A percentile compares a stretch with the other conserved stretches of the same genome.
phyloP scores from a whole-genome alignment of 106 monocot species.

The Phalaenopsis aphrodite region DNA sequence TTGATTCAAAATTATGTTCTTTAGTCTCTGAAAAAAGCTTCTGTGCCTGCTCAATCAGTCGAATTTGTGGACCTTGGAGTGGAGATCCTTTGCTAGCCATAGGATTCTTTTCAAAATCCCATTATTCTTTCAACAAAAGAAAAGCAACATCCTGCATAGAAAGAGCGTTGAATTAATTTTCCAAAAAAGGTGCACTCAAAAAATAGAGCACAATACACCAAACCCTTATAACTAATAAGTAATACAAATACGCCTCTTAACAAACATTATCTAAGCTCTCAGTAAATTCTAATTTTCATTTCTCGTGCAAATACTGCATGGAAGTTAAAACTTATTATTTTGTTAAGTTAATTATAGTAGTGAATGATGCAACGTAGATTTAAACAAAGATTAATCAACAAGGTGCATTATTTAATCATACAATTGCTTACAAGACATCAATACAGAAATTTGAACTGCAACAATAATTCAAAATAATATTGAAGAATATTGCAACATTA shows the following conservation, averaged over 20 bases:
- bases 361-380: background rate
- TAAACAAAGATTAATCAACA: background rate
- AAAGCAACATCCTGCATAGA: slow-evolving; percentile 73
- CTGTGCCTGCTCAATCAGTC: slow-evolving; percentile 82
- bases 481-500: background rate
- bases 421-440: background rate
- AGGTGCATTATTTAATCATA: background rate
- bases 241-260: background rate
- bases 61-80: slow-evolving; percentile 84
- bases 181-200: background rate
- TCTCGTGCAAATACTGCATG: background rate
- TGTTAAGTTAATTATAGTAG: background rate
- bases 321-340: background rate
- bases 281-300: background rate
- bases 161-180: background rate
- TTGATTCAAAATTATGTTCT: slow-evolving; percentile 86
- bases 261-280: background rate
- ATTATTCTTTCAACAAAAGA: slow-evolving; percentile 82
- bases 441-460: background rate
- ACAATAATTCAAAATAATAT: background rate
- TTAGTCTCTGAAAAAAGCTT: slow-evolving; percentile 84
- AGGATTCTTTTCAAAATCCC: slow-evolving; percentile 78
- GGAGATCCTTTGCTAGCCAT: slow-evolving; percentile 89
- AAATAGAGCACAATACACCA: background rate
- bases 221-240: background rate